A percentile compares a stretch with the other conserved stretches of the same genome.
phyloP scores from a whole-genome alignment of 371 early-diverging fungal species.

The Mortierella sp. region DNA sequence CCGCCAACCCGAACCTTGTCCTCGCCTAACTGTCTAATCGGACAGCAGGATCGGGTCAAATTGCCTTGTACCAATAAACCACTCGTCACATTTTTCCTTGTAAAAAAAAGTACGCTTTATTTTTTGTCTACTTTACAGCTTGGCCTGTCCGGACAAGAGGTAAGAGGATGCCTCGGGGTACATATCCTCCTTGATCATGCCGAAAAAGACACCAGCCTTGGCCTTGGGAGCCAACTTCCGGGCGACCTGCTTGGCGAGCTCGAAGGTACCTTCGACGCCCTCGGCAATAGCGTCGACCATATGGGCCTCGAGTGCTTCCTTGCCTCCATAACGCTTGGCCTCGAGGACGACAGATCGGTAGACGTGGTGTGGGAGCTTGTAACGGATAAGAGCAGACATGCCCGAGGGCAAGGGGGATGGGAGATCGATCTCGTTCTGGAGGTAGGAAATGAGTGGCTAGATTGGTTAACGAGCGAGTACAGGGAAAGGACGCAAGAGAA shows the following conservation, averaged over 20 bases:
- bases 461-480: neutral
- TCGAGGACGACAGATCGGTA: slow-evolving; percentile 76
- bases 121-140: slow-evolving; percentile 26
- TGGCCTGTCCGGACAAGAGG: slow-evolving; percentile 18
- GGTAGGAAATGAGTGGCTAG: neutral
- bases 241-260: slow-evolving; percentile 68
- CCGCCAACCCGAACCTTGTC: too few species aligned
- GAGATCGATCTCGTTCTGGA: slow-evolving; percentile 83
- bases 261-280: slow-evolving; percentile 57
- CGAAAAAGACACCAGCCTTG: slow-evolving; percentile 47
- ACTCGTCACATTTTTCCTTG: too few species aligned
- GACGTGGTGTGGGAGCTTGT: slow-evolving; percentile 65
- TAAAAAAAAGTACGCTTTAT: neutral
- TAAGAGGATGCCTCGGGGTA: slow-evolving; percentile 39
- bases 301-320: slow-evolving; percentile 68
- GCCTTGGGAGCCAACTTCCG: slow-evolving; percentile 66
- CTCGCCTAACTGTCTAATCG: too few species aligned
- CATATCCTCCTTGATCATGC: slow-evolving; percentile 53
- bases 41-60: too few species aligned
- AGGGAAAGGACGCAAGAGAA: neutral
- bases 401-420: slow-evolving; percentile 78
- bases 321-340: slow-evolving; percentile 72
- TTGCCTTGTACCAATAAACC: too few species aligned
- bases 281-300: slow-evolving; percentile 71
- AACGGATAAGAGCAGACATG: slow-evolving; percentile 74